Conservation (phyloP, 2,329 filamentous ascomycete species). For the Ascomycota sp. region DNA sequence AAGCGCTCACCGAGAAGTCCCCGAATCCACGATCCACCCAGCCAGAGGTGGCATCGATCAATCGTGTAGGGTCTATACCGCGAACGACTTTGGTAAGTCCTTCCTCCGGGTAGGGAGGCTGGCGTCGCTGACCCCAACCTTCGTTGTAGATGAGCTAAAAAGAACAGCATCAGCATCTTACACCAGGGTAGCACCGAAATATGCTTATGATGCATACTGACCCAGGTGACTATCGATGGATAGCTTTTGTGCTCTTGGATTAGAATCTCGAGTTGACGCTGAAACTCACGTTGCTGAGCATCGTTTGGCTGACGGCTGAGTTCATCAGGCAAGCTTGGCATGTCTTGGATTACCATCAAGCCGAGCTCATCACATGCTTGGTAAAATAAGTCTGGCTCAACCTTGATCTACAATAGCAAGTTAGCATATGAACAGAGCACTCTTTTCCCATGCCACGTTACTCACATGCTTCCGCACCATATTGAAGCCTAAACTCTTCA, state of each 20-base stretch:
- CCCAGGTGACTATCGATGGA: conserved; percentile 45
- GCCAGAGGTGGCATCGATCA: conserved; percentile 42
- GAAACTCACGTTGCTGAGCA: conserved; percentile 41
- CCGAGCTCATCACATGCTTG: conserved; percentile 46
- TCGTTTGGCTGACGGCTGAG: conserved; percentile 15
- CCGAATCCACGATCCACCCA: conserved; percentile 51
- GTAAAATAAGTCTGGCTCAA: conserved; percentile 48
- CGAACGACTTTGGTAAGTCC: conserved; percentile 32
- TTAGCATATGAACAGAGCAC: neutral
- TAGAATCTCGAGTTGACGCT: conserved; percentile 39
- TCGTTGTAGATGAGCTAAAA: conserved; percentile 46
- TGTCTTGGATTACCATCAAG: conserved; percentile 49
- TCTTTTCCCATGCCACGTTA: neutral
- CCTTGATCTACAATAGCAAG: conserved; percentile 32
- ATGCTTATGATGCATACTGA: conserved; percentile 8
- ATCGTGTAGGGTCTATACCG: conserved; percentile 38
- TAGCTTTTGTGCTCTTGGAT: conserved; percentile 43
- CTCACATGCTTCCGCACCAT: conserved; percentile 49
- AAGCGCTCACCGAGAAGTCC: conserved; percentile 27
- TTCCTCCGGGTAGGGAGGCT: conserved; percentile 31
- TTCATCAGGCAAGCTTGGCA: conserved; percentile 35
- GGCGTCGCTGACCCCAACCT: conserved; percentile 42
- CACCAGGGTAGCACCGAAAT: neutral
- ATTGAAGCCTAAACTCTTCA: conserved; percentile 50
- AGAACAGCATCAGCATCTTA: neutral